A percentile compares a stretch with the other conserved stretches of the same genome.
phyloP scores from a whole-genome alignment of 208 protist genomes.

The Strigomonas culicis region DNA sequence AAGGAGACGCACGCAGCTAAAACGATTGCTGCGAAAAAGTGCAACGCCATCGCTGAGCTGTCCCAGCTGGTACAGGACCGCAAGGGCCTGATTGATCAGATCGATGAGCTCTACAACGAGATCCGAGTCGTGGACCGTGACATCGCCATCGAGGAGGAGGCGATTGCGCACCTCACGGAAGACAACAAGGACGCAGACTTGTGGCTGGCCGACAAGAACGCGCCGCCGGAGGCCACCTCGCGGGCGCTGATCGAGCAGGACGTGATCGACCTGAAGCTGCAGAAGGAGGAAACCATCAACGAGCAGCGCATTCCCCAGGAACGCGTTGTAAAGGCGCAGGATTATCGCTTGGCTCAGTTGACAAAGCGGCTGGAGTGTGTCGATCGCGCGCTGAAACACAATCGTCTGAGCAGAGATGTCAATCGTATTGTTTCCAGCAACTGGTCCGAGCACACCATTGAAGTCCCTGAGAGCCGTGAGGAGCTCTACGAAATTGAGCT shows the following conservation, averaged over 20 bases:
- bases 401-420: slow-evolving; percentile 54
- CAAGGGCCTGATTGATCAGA: slow-evolving; percentile 48
- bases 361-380: slow-evolving; percentile 62
- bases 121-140: slow-evolving; percentile 77
- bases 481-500: slow-evolving; percentile 76
- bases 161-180: slow-evolving; percentile 32
- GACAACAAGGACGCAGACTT: slow-evolving; percentile 51
- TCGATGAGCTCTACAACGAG: slow-evolving; percentile 74
- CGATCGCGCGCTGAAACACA: slow-evolving; percentile 54
- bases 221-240: slow-evolving; percentile 29
- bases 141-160: slow-evolving; percentile 41
- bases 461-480: slow-evolving; percentile 34
- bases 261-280: slow-evolving; percentile 40
- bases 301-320: slow-evolving; percentile 67
- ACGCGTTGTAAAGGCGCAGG: slow-evolving; percentile 84
- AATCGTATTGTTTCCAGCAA: slow-evolving; percentile 45
- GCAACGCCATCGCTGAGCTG: slow-evolving; percentile 43
- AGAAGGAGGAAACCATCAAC: slow-evolving; percentile 49
- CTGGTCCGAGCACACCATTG: slow-evolving; percentile 46
- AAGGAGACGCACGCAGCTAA: slow-evolving; percentile 59
- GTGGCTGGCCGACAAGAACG: slow-evolving; percentile 38
- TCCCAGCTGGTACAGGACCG: slow-evolving; percentile 41
- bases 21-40: slow-evolving; percentile 58
- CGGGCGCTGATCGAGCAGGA: slow-evolving; percentile 58
- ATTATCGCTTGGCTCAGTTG: slow-evolving; percentile 78